Percentiles rank a stretch among this genome's conserved stretches.
Conservation (phyloP, 2,329 filamentous ascomycete species). For the Arthrobotrys sinensis region DNA sequence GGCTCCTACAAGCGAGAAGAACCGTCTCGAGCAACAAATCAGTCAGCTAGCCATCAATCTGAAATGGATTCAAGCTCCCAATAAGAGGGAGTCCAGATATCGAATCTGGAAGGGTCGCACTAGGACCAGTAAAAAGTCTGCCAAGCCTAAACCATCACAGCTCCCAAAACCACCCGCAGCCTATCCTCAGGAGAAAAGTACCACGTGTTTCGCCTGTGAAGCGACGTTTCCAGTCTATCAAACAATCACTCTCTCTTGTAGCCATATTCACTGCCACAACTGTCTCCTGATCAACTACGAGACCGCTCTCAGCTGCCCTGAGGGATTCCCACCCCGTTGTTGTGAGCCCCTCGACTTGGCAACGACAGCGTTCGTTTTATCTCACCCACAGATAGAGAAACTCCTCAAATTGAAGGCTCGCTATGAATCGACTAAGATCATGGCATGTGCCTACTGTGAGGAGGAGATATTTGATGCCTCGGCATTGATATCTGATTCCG, state of each 20-base stretch:
- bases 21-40: constrained; percentile 21
- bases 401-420: constrained; percentile 16
- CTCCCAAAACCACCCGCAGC: neutral
- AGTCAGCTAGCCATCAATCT: constrained; percentile 22
- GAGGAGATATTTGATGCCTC: constrained; percentile 8
- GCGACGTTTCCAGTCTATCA: constrained; percentile 5
- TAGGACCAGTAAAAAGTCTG: neutral
- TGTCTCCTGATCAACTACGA: constrained; percentile 37
- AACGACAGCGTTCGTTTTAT: constrained; percentile 14
- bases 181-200: constrained; percentile 28
- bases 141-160: no score
- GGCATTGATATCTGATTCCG: constrained; percentile 5
- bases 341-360: constrained; percentile 31
- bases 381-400: constrained; percentile 5
- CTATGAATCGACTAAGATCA: constrained; percentile 26
- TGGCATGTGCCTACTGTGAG: constrained; percentile 32
- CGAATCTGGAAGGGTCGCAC: constrained; percentile 3
- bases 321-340: constrained; percentile 41
- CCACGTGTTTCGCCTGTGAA: constrained; percentile 35
- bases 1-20: neutral
- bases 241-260: neutral
- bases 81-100: neutral
- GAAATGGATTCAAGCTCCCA: constrained; percentile 2
- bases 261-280: constrained; percentile 28
- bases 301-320: neutral